Evolutionary conservation across 352 stramenopile species (phyloP).

Genomic region (Pythium sp.): DNA sequence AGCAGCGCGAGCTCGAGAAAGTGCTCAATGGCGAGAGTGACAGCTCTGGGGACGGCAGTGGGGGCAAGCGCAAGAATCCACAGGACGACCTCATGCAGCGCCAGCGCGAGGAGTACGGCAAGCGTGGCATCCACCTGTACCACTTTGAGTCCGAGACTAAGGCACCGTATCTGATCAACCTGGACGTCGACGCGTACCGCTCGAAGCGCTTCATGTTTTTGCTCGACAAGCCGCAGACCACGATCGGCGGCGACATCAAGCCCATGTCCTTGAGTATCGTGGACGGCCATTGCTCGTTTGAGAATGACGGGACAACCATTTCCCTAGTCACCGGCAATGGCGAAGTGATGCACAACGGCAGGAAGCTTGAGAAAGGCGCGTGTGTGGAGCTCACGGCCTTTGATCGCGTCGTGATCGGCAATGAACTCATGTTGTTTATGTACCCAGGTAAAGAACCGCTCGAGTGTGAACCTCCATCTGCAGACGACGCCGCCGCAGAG

Average conservation of each 20-base stretch:
- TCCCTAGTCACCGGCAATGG: constrained; percentile 69
- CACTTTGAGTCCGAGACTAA: constrained; percentile 88
- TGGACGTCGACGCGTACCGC: constrained; percentile 93
- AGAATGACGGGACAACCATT: constrained; percentile 39
- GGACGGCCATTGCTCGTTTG: constrained; percentile 82
- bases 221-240: constrained; percentile 54
- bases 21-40: constrained; percentile 55
- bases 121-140: constrained; percentile 85
- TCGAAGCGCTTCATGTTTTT: constrained; percentile 93
- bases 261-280: constrained; percentile 90
- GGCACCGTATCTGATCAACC: constrained; percentile 90
- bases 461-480: constrained; percentile 54
- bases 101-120: constrained; percentile 88
- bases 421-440: constrained; percentile 87
- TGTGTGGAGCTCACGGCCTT: constrained; percentile 48
- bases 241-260: constrained; percentile 86
- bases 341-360: constrained; percentile 88
- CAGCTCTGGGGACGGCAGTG: constrained; percentile 19
- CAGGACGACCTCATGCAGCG: constrained; percentile 88
- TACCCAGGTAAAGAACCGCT: constrained; percentile 44
- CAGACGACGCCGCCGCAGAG: constrained; percentile 84
- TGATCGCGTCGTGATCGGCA: constrained; percentile 82
- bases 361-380: constrained; percentile 46
- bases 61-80: constrained; percentile 38
- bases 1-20: constrained; percentile 70